These are phyloP conservation scores for Emydomyces testavorans DNA, from an alignment of 2,329 filamentous ascomycete species.

Conservation along the genomic window DNA sequence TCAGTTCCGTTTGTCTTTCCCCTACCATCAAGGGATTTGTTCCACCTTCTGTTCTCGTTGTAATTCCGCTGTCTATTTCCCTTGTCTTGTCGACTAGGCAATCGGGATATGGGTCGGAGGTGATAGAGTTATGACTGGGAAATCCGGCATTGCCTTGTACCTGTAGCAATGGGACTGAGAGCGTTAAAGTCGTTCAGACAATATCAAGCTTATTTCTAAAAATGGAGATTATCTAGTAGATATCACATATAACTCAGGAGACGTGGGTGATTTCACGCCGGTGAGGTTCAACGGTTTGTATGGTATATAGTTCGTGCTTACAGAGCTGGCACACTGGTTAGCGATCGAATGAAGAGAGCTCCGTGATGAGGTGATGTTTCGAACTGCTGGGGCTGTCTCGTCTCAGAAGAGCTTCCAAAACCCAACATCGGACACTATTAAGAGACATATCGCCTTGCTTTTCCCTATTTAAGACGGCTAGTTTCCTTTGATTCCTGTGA, in stretches of 20 bases:
- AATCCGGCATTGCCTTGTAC: not conserved
- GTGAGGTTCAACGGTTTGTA: too few relatives aligned
- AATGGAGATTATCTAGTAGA: too few relatives aligned
- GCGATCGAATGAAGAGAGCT: too few relatives aligned
- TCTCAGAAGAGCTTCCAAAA: conserved; percentile 9
- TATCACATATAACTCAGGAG: too few relatives aligned
- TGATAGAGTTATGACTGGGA: not conserved
- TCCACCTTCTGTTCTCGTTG: not conserved
- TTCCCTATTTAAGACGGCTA: conserved; percentile 1
- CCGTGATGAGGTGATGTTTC: conserved; percentile 6
- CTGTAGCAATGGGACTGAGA: not conserved
- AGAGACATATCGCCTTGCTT: not conserved
- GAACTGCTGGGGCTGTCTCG: conserved; percentile 8
- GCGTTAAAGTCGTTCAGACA: too few relatives aligned
- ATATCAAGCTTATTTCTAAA: too few relatives aligned
- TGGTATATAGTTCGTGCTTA: too few relatives aligned
- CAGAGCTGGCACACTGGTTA: too few relatives aligned
- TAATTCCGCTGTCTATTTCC: not conserved
- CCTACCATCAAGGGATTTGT: not conserved
- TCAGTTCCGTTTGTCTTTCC: not conserved
- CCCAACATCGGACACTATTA: not conserved
- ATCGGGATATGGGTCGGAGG: not conserved
- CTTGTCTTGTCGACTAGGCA: not conserved
- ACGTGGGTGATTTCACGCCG: too few relatives aligned
- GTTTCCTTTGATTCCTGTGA: not conserved